Conservation (phyloP, 1,139 yeast genomes). For the Scheffersomyces insectosa region DNA sequence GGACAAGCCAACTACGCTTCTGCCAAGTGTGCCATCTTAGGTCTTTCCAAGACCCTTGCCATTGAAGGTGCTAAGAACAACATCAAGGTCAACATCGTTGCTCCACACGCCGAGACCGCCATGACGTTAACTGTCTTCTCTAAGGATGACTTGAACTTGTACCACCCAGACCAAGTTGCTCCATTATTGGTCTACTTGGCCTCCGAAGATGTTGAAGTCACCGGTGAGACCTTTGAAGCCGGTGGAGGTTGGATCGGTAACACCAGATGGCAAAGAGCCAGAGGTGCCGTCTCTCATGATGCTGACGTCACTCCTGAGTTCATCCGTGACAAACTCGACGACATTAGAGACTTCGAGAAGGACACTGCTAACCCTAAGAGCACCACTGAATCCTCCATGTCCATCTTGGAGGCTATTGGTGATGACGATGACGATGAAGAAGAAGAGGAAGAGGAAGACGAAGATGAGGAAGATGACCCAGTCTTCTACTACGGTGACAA, state of each 20-base stretch:
- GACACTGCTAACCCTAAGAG: conserved; percentile 62
- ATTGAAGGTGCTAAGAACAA: conserved; percentile 82
- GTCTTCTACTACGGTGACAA: conserved; percentile 56
- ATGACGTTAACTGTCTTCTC: conserved; percentile 90
- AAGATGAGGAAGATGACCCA: conserved; percentile 52
- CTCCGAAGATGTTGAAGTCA: conserved; percentile 68
- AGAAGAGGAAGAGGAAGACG: conserved; percentile 52
- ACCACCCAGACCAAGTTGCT: conserved; percentile 88
- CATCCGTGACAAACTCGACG: conserved; percentile 65
- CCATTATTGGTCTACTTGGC: conserved; percentile 82
- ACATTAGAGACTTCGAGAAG: conserved; percentile 63
- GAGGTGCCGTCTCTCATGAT: conserved; percentile 67
- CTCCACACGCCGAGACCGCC: conserved; percentile 97
- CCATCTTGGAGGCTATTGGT: conserved; percentile 67
- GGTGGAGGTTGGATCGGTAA: conserved; percentile 94
- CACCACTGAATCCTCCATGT: conserved; percentile 78
- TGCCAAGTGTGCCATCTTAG: conserved; percentile 88
- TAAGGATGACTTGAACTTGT: conserved; percentile 73
- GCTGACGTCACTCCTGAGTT: conserved; percentile 65
- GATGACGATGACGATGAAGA: conserved; percentile 51
- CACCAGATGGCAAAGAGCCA: conserved; percentile 94
- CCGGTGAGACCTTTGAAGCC: conserved; percentile 61
- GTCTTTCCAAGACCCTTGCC: conserved; percentile 83
- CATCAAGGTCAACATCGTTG: conserved; percentile 79
- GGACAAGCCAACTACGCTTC: conserved; percentile 97